phyloP scores from a whole-genome alignment of 2,329 filamentous ascomycete genomes.

The Neurospora crassa region DNA sequence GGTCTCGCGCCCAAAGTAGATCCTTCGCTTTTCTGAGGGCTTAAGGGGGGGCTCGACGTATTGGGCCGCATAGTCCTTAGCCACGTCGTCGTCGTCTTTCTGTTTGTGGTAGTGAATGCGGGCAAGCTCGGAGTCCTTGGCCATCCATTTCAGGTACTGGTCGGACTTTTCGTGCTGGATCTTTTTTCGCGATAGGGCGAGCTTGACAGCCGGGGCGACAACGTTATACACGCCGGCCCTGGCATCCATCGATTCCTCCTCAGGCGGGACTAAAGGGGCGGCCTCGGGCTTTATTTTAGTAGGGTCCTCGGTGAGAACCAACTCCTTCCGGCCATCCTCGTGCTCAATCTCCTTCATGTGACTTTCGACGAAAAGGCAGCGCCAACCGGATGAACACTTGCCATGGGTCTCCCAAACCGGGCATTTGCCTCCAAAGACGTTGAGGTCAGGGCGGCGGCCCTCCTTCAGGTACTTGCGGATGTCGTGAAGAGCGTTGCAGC shows the following conservation, averaged over 20 bases:
- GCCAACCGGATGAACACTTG: conserved; percentile 79
- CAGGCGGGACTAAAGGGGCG: background rate
- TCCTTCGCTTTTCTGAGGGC: conserved; percentile 82
- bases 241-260: conserved; percentile 35
- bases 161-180: conserved; percentile 65
- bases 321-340: conserved; percentile 73
- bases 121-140: conserved; percentile 47
- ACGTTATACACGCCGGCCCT: conserved; percentile 66
- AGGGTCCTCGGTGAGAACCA: conserved; percentile 52
- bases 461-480: conserved; percentile 76
- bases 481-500: conserved; percentile 76
- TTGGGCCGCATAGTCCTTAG: conserved; percentile 65
- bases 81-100: conserved; percentile 27
- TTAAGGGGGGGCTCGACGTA: conserved; percentile 82
- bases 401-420: conserved; percentile 72
- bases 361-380: conserved; percentile 80
- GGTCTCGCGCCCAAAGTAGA: conserved; percentile 93
- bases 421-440: conserved; percentile 67
- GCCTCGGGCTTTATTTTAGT: conserved; percentile 26
- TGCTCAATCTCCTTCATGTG: conserved; percentile 74
- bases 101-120: conserved; percentile 24
- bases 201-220: conserved; percentile 60
- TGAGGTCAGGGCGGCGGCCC: conserved; percentile 71
- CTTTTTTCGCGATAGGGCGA: conserved; percentile 64
- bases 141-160: conserved; percentile 67